phyloP scores from a whole-genome alignment of 495 filamentous ascomycete genomes.

The Beverwykella pulmonaria region DNA sequence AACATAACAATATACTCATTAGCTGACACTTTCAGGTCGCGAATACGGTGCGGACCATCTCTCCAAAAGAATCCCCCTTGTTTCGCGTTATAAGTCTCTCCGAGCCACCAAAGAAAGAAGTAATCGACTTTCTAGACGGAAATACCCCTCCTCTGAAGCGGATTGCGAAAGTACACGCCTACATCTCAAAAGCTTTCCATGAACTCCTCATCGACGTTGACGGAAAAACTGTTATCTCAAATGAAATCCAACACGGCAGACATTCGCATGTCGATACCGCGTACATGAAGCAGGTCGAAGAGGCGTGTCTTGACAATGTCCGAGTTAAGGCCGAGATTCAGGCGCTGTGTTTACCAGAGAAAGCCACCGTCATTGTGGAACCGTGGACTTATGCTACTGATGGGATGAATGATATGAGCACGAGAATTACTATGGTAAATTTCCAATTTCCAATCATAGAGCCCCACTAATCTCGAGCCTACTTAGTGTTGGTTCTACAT shows the following conservation, averaged over 20 bases:
- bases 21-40: slow-evolving; percentile 8
- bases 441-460: too few relatives aligned
- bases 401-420: slow-evolving; percentile 48
- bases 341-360: slow-evolving; percentile 42
- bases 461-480: background rate
- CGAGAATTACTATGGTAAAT: slow-evolving; percentile 40
- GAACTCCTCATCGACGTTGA: slow-evolving; percentile 12
- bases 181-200: slow-evolving; percentile 17
- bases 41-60: background rate
- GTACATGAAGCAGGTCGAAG: slow-evolving; percentile 27
- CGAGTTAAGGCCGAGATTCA: slow-evolving; percentile 35
- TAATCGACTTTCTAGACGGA: slow-evolving; percentile 9
- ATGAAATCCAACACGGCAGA: slow-evolving; percentile 15
- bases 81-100: slow-evolving; percentile 27
- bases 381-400: slow-evolving; percentile 50
- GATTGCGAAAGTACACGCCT: slow-evolving; percentile 20
- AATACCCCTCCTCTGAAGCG: background rate
- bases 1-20: background rate
- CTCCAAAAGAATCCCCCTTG: background rate
- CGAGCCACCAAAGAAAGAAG: slow-evolving; percentile 25
- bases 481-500: slow-evolving; percentile 32
- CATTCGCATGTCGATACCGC: slow-evolving; percentile 23
- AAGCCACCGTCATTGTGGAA: slow-evolving; percentile 44
- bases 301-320: slow-evolving; percentile 16
- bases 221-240: background rate